Conservation (phyloP, 371 early-diverging fungal genomes). For the Mortierella polycephala region DNA sequence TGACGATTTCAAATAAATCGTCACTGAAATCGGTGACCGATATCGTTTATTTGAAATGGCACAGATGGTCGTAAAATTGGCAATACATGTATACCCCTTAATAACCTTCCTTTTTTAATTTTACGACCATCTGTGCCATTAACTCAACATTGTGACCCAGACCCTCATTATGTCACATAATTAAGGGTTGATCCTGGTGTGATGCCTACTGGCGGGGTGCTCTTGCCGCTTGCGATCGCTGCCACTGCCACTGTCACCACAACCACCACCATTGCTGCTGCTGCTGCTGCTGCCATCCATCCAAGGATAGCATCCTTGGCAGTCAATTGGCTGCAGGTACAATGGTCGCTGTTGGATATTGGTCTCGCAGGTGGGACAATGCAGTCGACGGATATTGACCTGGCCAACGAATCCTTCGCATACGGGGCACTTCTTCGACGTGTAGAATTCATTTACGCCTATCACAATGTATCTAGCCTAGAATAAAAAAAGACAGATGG, state of each 20-base stretch:
- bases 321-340: not conserved
- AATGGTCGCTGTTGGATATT: not conserved
- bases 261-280: not conserved
- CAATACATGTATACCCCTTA: no score
- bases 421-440: constrained; percentile 4
- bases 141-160: no score
- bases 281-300: not conserved
- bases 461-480: not conserved
- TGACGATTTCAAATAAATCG: no score
- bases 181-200: no score
- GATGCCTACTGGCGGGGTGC: no score
- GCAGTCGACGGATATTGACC: not conserved
- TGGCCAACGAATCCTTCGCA: constrained; percentile 7
- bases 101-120: no score
- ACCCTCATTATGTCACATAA: no score
- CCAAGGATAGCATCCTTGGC: no score
- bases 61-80: no score
- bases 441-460: constrained; percentile 7
- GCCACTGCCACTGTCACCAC: not conserved
- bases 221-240: not conserved
- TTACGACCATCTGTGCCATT: no score
- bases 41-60: no score
- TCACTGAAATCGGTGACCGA: no score
- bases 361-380: not conserved
- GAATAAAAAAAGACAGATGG: not conserved